Evolutionary conservation across 305 asterid species (phyloP).

Genomic region (Fraxinus xanthoxyloides): DNA sequence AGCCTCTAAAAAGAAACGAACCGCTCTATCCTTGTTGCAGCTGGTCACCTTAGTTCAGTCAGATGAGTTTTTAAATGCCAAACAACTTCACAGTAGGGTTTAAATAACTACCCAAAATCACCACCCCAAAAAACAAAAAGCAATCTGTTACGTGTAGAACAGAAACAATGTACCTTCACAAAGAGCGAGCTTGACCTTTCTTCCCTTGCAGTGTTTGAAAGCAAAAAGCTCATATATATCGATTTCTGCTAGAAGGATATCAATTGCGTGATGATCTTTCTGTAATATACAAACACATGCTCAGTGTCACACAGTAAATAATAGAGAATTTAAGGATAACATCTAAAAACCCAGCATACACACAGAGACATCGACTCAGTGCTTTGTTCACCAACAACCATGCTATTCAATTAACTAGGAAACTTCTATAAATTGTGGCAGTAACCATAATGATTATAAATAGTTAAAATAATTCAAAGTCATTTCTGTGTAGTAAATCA

Average conservation of each 20-base stretch:
- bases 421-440: not conserved
- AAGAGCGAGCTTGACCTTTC: conserved; percentile 95
- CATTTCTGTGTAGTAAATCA: conserved; percentile 8
- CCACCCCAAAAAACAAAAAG: not conserved
- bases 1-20: not conserved
- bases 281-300: conserved; percentile 37
- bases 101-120: not conserved
- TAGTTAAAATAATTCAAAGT: not conserved
- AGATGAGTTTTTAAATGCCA: not conserved
- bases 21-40: not conserved
- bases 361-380: not conserved
- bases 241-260: conserved; percentile 94
- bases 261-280: conserved; percentile 89
- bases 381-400: not conserved
- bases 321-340: conserved; percentile 6
- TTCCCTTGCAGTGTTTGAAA: conserved; percentile 91
- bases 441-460: not conserved
- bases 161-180: conserved; percentile 67
- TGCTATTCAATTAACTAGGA: not conserved
- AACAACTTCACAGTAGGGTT: not conserved
- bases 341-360: conserved; percentile 5
- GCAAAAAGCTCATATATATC: conserved; percentile 97
- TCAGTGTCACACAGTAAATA: conserved; percentile 21
- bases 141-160: conserved; percentile 7
- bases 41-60: not conserved